phyloP scores from a whole-genome alignment of 768 basidiomycete genomes.

The Panellus pusillus region DNA sequence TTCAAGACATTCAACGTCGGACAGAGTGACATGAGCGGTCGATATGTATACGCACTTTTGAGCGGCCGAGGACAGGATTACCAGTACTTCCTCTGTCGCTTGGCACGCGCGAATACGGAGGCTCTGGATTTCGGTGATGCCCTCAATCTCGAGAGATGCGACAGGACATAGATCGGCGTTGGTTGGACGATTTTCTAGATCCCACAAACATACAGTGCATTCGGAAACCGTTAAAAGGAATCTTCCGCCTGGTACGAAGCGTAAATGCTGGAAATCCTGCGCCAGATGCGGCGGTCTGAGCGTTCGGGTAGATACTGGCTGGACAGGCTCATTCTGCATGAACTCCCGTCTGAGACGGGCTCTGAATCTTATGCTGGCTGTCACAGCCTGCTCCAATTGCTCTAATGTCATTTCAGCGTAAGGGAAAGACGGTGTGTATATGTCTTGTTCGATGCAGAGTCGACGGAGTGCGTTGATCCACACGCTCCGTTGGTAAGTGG shows the following conservation, averaged over 20 bases:
- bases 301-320: background rate
- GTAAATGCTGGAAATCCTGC: constrained; percentile 15
- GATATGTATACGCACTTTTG: background rate
- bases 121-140: background rate
- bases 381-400: constrained; percentile 10
- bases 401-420: background rate
- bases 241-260: constrained; percentile 16
- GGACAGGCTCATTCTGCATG: background rate
- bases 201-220: constrained; percentile 7
- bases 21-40: background rate
- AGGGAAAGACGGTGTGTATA: constrained; percentile 11
- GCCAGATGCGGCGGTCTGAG: background rate
- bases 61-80: background rate
- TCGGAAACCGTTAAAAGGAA: constrained; percentile 5
- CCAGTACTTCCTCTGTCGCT: constrained; percentile 1
- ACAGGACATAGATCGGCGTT: background rate
- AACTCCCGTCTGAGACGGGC: constrained; percentile 1
- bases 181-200: background rate
- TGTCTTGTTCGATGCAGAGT: constrained; percentile 4
- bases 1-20: background rate
- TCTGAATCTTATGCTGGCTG: constrained; percentile 5
- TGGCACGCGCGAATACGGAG: constrained; percentile 6
- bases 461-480: constrained; percentile 11
- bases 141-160: constrained; percentile 1
- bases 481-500: constrained; percentile 8